A percentile compares a stretch with the other conserved stretches of the same genome.
Evolutionary conservation across 1,284 basidiomycete species (phyloP).

Genomic region (Binderoboletus segoi): DNA sequence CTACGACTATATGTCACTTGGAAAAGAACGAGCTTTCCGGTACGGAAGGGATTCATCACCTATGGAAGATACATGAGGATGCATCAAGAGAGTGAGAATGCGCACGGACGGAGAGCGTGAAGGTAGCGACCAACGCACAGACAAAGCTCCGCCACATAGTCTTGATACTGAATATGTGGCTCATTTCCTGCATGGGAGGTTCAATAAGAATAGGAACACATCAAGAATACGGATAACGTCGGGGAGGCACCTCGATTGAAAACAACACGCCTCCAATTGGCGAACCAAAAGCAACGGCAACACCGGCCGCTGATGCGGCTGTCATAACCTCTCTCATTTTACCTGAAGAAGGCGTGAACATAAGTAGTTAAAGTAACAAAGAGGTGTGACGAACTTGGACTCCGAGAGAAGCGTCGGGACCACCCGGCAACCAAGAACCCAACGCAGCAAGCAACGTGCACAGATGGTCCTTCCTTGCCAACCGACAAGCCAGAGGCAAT

Average conservation of each 20-base stretch:
- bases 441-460: conserved; percentile 95
- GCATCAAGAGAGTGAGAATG: conserved; percentile 13
- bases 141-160: conserved; percentile 99
- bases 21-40: conserved; percentile 97
- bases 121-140: conserved; percentile 95
- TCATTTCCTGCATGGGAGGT: conserved; percentile 82
- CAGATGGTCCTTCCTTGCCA: conserved; percentile 98
- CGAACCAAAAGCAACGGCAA: conserved; percentile 96
- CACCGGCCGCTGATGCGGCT: conserved; percentile 95
- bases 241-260: conserved; percentile 66
- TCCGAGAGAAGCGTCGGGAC: conserved; percentile 83
- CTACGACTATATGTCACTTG: conserved; percentile 97
- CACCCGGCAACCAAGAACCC: conserved; percentile 85
- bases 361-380: conserved; percentile 2
- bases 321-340: conserved; percentile 97
- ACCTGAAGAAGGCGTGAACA: conserved; percentile 48
- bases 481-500: conserved; percentile 97
- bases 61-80: conserved; percentile 36
- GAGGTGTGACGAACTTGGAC: conserved; percentile 68
- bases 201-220: conserved; percentile 6
- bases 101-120: conserved; percentile 84
- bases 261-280: conserved; percentile 98
- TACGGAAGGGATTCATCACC: conserved; percentile 98
- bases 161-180: conserved; percentile 92
- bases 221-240: neutral